phyloP scores from a whole-genome alignment of 2,329 filamentous ascomycete species.

The Trichoderma brevicompactum region DNA sequence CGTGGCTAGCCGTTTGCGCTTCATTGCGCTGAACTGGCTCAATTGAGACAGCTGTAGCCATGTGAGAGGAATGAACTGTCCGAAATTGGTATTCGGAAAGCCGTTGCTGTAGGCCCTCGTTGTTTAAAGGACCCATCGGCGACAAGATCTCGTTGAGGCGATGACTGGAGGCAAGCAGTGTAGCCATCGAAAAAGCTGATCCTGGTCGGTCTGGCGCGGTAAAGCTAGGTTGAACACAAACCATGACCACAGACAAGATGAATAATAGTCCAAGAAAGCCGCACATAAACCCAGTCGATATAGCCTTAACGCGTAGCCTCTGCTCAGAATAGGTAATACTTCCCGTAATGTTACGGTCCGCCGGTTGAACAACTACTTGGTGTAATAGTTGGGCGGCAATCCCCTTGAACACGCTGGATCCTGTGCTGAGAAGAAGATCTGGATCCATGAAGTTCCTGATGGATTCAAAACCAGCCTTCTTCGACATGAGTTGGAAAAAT shows the following conservation, averaged over 20 bases:
- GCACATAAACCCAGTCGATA: conserved; percentile 24
- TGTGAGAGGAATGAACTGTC: background rate
- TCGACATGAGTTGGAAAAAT: conserved; percentile 37
- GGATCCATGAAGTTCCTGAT: conserved; percentile 31
- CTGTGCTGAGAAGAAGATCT: conserved; percentile 26
- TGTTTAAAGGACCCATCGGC: background rate
- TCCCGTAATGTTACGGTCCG: conserved; percentile 3
- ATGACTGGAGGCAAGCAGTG: conserved; percentile 9
- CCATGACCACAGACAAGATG: conserved; percentile 2
- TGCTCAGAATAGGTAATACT: conserved; percentile 13
- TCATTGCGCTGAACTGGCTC: conserved; percentile 8
- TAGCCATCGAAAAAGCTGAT: conserved; percentile 9
- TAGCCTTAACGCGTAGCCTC: conserved; percentile 8
- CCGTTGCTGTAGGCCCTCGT: background rate
- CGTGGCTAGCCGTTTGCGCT: background rate
- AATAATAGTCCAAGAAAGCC: conserved; percentile 13
- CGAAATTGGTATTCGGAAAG: conserved; percentile 14
- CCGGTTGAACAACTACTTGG: conserved; percentile 1
- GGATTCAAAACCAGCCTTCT: conserved; percentile 30
- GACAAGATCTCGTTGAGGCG: background rate
- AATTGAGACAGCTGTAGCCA: background rate
- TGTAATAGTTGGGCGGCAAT: conserved; percentile 10
- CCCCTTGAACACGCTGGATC: conserved; percentile 4
- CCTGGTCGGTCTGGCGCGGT: background rate
- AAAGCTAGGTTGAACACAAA: conserved; percentile 2